Conservation (phyloP, 139 green algal species). For the Coelastrella sp. region DNA sequence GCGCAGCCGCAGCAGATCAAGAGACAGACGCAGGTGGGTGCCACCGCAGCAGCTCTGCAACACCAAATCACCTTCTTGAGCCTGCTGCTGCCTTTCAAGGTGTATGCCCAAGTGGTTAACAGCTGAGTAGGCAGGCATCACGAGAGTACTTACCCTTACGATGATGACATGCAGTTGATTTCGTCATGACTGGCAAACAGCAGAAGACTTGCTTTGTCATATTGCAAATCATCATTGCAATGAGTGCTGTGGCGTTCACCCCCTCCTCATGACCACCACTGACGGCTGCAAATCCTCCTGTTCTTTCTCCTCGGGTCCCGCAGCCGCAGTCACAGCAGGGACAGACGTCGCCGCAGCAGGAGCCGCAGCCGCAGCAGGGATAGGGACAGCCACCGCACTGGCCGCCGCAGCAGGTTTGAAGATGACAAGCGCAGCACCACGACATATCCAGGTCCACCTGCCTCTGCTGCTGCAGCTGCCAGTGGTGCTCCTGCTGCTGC, state of each 20-base stretch:
- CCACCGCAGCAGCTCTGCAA: not conserved
- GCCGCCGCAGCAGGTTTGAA: constrained; percentile 14
- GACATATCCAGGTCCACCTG: not conserved
- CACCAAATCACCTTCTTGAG: not conserved
- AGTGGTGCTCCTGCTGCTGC: not conserved
- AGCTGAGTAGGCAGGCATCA: too few species aligned
- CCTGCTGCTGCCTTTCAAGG: not conserved
- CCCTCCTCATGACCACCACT: too few species aligned
- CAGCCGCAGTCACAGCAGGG: constrained; percentile 29
- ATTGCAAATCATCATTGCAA: not conserved
- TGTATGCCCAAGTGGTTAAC: not conserved
- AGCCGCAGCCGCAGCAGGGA: not conserved
- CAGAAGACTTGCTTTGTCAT: too few species aligned
- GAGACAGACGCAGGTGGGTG: constrained; percentile 22
- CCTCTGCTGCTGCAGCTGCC: not conserved
- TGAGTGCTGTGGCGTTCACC: not conserved
- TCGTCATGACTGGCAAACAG: too few species aligned
- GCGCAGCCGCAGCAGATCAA: constrained; percentile 31
- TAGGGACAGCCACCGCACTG: constrained; percentile 7
- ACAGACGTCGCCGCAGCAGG: constrained; percentile 17
- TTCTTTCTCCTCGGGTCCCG: constrained; percentile 1
- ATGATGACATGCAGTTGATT: too few species aligned
- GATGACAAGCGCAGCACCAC: not conserved
- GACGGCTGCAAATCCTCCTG: not conserved
- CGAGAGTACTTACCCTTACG: too few species aligned